A percentile compares a stretch with the other conserved stretches of the same genome.
These are phyloP conservation scores for Boletus reticuloceps DNA, from an alignment of 768 basidiomycete genomes.

Conservation along the genomic window DNA sequence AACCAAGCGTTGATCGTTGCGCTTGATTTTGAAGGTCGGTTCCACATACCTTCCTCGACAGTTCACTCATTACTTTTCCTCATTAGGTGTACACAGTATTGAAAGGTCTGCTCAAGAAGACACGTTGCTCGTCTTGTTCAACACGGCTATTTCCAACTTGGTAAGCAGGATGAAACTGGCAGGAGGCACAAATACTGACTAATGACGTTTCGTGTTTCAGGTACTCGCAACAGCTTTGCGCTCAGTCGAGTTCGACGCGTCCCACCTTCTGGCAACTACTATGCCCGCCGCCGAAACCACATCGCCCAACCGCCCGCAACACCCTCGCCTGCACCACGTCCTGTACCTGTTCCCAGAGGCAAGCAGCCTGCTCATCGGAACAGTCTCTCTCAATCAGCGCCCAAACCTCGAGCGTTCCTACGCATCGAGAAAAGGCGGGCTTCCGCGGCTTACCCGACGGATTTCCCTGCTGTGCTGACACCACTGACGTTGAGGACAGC, in stretches of 20 bases:
- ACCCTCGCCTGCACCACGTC: slow-evolving; percentile 38
- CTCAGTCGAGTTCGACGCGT: slow-evolving; percentile 1
- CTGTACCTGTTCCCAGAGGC: slow-evolving; percentile 49
- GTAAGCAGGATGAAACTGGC: too few relatives aligned
- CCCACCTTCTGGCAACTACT: slow-evolving; percentile 49
- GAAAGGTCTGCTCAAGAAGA: too few relatives aligned
- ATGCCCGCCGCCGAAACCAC: slow-evolving; percentile 56
- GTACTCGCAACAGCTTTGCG: slow-evolving; percentile 39
- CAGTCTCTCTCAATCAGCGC: slow-evolving; percentile 52
- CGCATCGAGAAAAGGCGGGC: slow-evolving; percentile 33
- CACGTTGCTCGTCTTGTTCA: too few relatives aligned
- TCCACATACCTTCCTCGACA: too few relatives aligned
- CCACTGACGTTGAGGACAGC: slow-evolving; percentile 46
- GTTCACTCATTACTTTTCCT: too few relatives aligned
- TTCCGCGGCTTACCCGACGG: slow-evolving; percentile 16
- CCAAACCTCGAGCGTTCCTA: slow-evolving; percentile 37
- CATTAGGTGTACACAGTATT: too few relatives aligned
- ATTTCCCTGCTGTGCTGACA: slow-evolving; percentile 72
- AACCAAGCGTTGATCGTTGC: too few relatives aligned
- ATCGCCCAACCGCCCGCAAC: slow-evolving; percentile 30
- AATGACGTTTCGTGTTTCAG: slow-evolving; percentile 14
- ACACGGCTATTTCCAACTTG: too few relatives aligned
- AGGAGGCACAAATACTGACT: too few relatives aligned
- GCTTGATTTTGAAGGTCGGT: too few relatives aligned
- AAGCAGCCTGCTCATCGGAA: slow-evolving; percentile 14